Base-by-base conservation (phyloP, 345 rosid genomes). In the Eucalyptus viminalis region DNA sequence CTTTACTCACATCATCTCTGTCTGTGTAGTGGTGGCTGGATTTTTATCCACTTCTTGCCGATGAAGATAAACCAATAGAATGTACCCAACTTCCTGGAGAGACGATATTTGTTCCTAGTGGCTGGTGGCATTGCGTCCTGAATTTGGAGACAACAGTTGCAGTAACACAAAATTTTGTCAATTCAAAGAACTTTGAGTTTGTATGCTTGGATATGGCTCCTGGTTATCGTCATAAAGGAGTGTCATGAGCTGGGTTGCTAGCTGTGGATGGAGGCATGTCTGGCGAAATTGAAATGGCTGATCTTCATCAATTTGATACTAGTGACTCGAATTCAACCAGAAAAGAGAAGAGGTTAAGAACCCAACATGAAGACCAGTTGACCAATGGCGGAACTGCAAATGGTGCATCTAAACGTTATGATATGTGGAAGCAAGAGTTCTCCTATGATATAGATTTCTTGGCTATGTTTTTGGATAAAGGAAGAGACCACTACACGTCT, bases 11-110 rank as follows among this genome's bases (percentile, higher is more conserved):
- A n/a, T n/a, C n/a, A n/a, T n/a, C n/a, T n/a, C n/a, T n/a, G n/a
- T n/a, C n/a, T n/a, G n/a, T n/a, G n/a, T n/a, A n/a, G 27, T 89
- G 99, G 99, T 97, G 99, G 99, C 92, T 97, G 80, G 98, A 97
- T 89, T 96, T 92, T 93, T 97, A 97, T 92, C 99, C 99, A 31
- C 97, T 94, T 92, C 99, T 97, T 90, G 94, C 98, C 7, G 97
- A 96, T 76, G 95, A 94, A 92, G 99, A 96, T 93, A 37, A 37
- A 37, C 40, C 40, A 37, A 37, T 37, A 37, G 40, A 37, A 37
- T 37, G 40, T 37, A 37, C 40, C 40, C 40, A 37, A 37, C 40
- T 37, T 37, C 40, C 40, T 37, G 40, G 40, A 37, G 40, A 37
- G 40, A 37, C 40, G 40, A 4, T 37, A 37, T 37, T 37, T 37